Percentiles rank a stretch among this genome's conserved stretches.
Evolutionary conservation across 306 rosid species (phyloP).

Genomic region (Dalbergia cultrata): DNA sequence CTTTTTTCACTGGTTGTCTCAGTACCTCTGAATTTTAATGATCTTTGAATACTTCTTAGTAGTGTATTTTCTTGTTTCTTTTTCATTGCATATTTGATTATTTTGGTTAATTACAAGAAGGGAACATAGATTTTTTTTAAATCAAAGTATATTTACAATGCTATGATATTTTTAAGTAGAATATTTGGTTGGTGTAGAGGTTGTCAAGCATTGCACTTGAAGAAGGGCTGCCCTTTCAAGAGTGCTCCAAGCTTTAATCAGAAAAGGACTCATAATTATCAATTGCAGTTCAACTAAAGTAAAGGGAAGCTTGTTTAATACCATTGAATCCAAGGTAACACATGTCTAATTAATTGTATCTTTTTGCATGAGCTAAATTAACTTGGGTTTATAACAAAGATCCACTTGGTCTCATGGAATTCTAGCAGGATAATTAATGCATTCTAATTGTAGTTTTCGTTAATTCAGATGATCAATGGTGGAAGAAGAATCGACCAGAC

Average conservation of each 20-base stretch:
- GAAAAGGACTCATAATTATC: conserved; percentile 50
- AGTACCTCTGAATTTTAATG: conserved; percentile 59
- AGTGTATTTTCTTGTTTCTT: neutral
- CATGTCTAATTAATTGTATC: neutral
- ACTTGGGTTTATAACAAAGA: neutral
- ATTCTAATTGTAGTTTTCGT: neutral
- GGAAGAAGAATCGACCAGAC: conserved; percentile 38
- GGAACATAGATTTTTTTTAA: neutral
- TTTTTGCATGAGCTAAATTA: neutral
- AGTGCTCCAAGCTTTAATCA: conserved; percentile 42
- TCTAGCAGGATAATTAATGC: neutral
- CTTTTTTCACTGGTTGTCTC: conserved; percentile 46
- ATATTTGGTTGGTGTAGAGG: conserved; percentile 47
- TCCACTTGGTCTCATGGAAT: too few relatives aligned
- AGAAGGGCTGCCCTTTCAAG: conserved; percentile 53
- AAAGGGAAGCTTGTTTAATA: conserved; percentile 46
- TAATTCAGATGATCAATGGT: conserved; percentile 27
- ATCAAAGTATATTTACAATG: neutral
- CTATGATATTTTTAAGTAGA: neutral
- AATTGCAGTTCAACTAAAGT: conserved; percentile 50
- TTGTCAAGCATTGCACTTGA: conserved; percentile 41
- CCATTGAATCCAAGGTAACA: conserved; percentile 52
- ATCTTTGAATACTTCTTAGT: neutral
- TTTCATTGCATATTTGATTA: neutral
- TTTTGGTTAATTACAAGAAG: conserved; percentile 26